Conservation (phyloP, 345 rosid genomes). For the Xanthoceras sorbifolium region DNA sequence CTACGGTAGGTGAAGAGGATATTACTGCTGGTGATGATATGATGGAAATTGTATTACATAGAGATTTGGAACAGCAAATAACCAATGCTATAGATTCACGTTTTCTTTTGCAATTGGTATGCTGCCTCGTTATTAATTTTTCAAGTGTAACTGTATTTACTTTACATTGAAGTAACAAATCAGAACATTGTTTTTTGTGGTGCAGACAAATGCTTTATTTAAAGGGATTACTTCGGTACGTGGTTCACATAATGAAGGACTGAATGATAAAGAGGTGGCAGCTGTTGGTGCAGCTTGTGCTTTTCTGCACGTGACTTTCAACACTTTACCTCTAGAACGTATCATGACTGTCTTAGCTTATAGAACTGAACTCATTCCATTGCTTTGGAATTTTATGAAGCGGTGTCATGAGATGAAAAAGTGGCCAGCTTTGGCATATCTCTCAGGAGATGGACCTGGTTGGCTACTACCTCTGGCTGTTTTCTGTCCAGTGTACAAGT, state of each 20-base stretch:
- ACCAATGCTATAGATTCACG: slow-evolving; percentile 73
- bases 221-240: slow-evolving; percentile 41
- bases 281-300: slow-evolving; percentile 95
- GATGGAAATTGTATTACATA: slow-evolving; percentile 53
- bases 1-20: slow-evolving; percentile 67
- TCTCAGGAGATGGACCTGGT: slow-evolving; percentile 83
- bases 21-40: slow-evolving; percentile 49
- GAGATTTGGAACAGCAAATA: slow-evolving; percentile 70
- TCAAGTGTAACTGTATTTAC: slow-evolving; percentile 21
- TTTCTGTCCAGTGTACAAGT: slow-evolving; percentile 98
- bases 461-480: slow-evolving; percentile 95
- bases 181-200: slow-evolving; percentile 26
- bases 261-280: slow-evolving; percentile 60
- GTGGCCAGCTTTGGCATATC: slow-evolving; percentile 73
- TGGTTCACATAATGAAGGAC: slow-evolving; percentile 45
- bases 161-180: slow-evolving; percentile 11
- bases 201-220: slow-evolving; percentile 82
- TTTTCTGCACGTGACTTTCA: slow-evolving; percentile 78
- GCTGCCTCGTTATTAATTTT: slow-evolving; percentile 28
- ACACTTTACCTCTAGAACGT: slow-evolving; percentile 74
- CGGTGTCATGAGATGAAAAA: slow-evolving; percentile 80
- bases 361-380: slow-evolving; percentile 88
- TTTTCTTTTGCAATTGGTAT: slow-evolving; percentile 93
- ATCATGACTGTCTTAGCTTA: slow-evolving; percentile 92
- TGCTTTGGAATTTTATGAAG: slow-evolving; percentile 93